Evolutionary conservation across 2,329 filamentous ascomycete genomes (phyloP), one percentile per base, ranked within the genome.

Genomic region (Coniochaeta sp.): DNA sequence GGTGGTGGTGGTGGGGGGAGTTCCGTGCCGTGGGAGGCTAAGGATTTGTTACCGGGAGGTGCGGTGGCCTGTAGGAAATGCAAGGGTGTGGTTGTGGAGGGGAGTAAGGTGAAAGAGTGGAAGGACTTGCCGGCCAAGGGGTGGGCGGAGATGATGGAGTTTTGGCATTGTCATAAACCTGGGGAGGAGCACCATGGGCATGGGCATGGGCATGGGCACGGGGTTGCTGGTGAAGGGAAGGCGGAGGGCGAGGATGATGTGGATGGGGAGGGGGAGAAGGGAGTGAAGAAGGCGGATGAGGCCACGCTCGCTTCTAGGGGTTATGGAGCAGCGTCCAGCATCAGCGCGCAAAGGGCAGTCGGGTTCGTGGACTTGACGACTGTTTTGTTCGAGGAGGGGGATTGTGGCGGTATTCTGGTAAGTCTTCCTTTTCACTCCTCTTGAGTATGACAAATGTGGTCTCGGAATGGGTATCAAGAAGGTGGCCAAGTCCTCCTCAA

Each of bases 141-240:
- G 63, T 99, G 94, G 94, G 95, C 94, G 0, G 94, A 99, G 71
- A 95, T 99, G 91, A 99, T 99, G 94, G 95, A 99, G 67, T 95
- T 99, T 60, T 99, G 94, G 94, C 95, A 99, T 68, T 99, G 94
- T 63, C 94, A 99, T 68, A 97, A 97, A 68, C 94, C 95, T 1
- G 68, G 75, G 33, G 77, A 84, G 55, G 74, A 83, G 51, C 74
- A 82, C 55, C 67, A n/a, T n/a, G n/a, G n/a, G n/a, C n/a, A 73
- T 38, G 59, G 75, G 24, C 69, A 75, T 10, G 60, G 64, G n/a
- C 65, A 73, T 48, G 61, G 49, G 31, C 40, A 52, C 31, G 51
- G 26, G 10, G n/a, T 31, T 26, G 55, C 61, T 16, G 51, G 57
- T 24, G 48, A 60, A n/a, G n/a, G n/a, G n/a, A n/a, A n/a, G 9